phyloP scores from a whole-genome alignment of 2,329 filamentous ascomycete species.

The Venturiaceae sp. region DNA sequence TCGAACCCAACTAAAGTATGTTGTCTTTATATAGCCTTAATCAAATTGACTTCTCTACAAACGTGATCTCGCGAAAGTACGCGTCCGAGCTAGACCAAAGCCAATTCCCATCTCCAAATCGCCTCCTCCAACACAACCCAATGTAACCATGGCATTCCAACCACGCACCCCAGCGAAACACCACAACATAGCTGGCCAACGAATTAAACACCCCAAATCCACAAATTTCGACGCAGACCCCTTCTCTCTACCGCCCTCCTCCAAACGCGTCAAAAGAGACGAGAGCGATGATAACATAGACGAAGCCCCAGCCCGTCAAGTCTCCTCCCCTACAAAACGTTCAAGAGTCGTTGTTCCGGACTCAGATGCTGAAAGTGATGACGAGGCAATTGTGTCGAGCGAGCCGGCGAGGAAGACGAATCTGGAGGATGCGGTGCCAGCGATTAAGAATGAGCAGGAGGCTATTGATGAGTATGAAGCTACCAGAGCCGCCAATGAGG shows the following conservation, averaged over 20 bases:
- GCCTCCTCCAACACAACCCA: not conserved
- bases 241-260: conserved; percentile 19
- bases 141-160: conserved; percentile 17
- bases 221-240: conserved; percentile 26
- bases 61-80: not conserved
- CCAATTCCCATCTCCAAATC: not conserved
- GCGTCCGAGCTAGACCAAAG: too few relatives aligned
- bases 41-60: not conserved
- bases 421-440: conserved; percentile 61
- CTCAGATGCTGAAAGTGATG: conserved; percentile 28
- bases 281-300: conserved; percentile 14
- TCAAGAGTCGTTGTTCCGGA: conserved; percentile 27
- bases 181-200: conserved; percentile 37
- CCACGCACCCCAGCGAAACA: conserved; percentile 32
- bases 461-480: conserved; percentile 74
- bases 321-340: conserved; percentile 15
- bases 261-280: conserved; percentile 31
- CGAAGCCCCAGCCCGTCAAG: conserved; percentile 4
- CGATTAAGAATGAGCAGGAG: conserved; percentile 54
- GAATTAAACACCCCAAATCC: conserved; percentile 33
- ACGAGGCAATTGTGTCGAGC: conserved; percentile 14
- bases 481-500: conserved; percentile 43
- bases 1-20: too few relatives aligned
- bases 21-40: too few relatives aligned
- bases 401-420: conserved; percentile 12